phyloP scores from a whole-genome alignment of 495 filamentous ascomycete species.

The Ramalina intermedia region DNA sequence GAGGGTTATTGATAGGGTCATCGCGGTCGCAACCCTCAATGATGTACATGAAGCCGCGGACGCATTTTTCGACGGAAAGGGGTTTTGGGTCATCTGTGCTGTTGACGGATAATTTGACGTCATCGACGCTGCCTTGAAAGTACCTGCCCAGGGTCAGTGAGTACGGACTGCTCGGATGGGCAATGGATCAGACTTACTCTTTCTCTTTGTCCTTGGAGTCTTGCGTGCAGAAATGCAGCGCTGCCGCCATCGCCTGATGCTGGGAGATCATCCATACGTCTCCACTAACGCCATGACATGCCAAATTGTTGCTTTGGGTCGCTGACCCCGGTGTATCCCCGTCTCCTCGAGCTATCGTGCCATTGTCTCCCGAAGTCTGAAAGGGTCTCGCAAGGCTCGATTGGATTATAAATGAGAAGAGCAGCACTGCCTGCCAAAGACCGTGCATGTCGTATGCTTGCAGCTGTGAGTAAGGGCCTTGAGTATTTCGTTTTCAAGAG shows the following conservation, averaged over 20 bases:
- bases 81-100: neutral
- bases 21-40: slow-evolving; percentile 1
- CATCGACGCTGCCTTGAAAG: neutral
- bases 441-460: no score
- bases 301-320: neutral
- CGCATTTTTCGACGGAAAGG: neutral
- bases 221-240: neutral
- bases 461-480: no score
- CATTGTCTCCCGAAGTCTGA: neutral
- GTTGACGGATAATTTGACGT: neutral
- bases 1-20: neutral
- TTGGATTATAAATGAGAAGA: neutral
- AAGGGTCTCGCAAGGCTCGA: neutral
- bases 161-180: neutral
- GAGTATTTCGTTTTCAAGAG: neutral
- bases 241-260: neutral
- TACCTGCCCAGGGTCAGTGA: neutral
- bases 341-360: neutral
- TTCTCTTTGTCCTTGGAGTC: neutral
- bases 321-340: neutral
- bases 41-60: neutral
- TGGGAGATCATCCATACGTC: neutral
- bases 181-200: neutral
- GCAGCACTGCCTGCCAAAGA: neutral
- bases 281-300: neutral